phyloP scores from a whole-genome alignment of 192 early-diverging fungal species.

The Coemansia reversa region DNA sequence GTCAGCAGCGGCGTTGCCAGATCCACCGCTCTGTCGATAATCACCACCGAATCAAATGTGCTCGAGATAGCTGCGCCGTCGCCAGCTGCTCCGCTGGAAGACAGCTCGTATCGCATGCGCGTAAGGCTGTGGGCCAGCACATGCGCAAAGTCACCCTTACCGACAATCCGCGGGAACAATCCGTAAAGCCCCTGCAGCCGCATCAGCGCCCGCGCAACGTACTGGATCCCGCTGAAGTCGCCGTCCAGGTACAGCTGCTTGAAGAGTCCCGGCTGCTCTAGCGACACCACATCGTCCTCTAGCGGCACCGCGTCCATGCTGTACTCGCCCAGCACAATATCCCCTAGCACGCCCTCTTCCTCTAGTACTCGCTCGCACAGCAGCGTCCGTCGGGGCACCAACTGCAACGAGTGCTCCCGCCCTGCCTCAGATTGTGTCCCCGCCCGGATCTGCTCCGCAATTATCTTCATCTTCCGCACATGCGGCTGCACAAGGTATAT shows the following conservation, averaged over 20 bases:
- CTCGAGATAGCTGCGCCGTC: slow-evolving; percentile 56
- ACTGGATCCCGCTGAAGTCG: slow-evolving; percentile 45
- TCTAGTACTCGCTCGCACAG: slow-evolving; percentile 93
- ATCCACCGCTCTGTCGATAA: slow-evolving; percentile 90
- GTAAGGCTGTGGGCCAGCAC: slow-evolving; percentile 72
- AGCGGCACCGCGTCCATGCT: slow-evolving; percentile 88
- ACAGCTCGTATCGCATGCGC: slow-evolving; percentile 80
- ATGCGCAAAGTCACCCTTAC: slow-evolving; percentile 84
- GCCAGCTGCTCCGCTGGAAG: slow-evolving; percentile 39
- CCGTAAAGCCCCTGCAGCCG: slow-evolving; percentile 86
- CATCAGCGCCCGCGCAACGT: slow-evolving; percentile 71
- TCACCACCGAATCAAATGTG: slow-evolving; percentile 76
- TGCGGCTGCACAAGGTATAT: slow-evolving; percentile 86
- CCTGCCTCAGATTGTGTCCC: slow-evolving; percentile 15
- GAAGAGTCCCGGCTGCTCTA: slow-evolving; percentile 83
- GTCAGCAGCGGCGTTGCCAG: slow-evolving; percentile 90
- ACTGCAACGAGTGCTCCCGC: slow-evolving; percentile 69
- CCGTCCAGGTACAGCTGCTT: slow-evolving; percentile 74
- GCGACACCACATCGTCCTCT: slow-evolving; percentile 85
- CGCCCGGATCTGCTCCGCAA: slow-evolving; percentile 61
- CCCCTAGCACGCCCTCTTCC: slow-evolving; percentile 88
- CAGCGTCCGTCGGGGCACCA: slow-evolving; percentile 86
- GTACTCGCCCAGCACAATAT: slow-evolving; percentile 82
- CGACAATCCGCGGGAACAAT: slow-evolving; percentile 84
- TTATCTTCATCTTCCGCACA: slow-evolving; percentile 74